phyloP scores from a whole-genome alignment of 2,329 filamentous ascomycete species.

The Pseudogymnoascus sp. region DNA sequence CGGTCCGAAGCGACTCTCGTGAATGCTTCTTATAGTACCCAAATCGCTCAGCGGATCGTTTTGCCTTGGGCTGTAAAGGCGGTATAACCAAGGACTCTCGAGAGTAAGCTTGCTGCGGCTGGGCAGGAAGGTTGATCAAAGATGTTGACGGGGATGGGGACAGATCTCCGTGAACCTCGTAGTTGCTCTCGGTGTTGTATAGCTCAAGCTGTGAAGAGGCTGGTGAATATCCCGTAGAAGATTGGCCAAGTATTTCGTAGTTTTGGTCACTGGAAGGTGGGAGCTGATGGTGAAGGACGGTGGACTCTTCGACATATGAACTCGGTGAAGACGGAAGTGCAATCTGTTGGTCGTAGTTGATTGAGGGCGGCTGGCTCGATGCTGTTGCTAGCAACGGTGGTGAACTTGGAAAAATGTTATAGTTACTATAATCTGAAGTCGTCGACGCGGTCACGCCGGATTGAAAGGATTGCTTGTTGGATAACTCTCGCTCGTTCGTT shows the following conservation, averaged over 20 bases:
- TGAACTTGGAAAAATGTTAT: conserved; percentile 24
- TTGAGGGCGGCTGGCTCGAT: conserved; percentile 16
- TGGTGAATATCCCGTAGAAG: conserved; percentile 35
- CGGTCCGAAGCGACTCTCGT: conserved; percentile 44
- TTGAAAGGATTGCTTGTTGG: conserved; percentile 27
- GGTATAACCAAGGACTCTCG: conserved; percentile 53
- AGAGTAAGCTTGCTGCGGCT: conserved; percentile 38
- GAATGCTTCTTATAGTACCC: conserved; percentile 44
- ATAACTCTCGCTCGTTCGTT: conserved; percentile 22
- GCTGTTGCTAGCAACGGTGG: conserved; percentile 19
- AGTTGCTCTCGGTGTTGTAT: conserved; percentile 36
- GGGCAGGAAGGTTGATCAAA: conserved; percentile 15
- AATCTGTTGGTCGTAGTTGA: not conserved
- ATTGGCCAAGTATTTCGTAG: conserved; percentile 43
- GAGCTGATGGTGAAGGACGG: conserved; percentile 1
- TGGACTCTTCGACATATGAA: conserved; percentile 5
- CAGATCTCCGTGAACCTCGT: conserved; percentile 41
- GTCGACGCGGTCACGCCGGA: conserved; percentile 23
- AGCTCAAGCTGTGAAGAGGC: not conserved
- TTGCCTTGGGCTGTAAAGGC: conserved; percentile 42
- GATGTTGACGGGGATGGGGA: conserved; percentile 32
- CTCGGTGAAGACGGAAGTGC: conserved; percentile 1
- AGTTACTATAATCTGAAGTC: conserved; percentile 26
- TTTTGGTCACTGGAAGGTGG: conserved; percentile 31
- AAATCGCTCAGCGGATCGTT: conserved; percentile 40